Base-by-base conservation (phyloP, 1,139 yeast genomes). In the Blastobotrys malaysiensis region DNA sequence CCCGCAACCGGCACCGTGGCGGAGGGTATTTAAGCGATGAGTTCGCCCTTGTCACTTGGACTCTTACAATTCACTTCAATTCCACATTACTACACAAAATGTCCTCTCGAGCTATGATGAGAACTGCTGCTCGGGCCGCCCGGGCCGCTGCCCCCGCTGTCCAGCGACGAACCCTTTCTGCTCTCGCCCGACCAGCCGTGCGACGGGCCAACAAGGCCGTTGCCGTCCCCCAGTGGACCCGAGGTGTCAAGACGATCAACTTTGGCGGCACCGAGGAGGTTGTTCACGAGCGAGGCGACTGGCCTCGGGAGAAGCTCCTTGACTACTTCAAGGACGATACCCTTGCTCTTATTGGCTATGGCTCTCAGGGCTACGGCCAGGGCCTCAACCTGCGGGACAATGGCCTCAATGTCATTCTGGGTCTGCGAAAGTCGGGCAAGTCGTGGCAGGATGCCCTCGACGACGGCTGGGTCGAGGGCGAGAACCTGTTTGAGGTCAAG, bases 401-500 rank as follows among this genome's bases (percentile, higher is more conserved):
- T 71, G 99, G 99, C 75, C 77, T 93, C 71, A 93, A 93, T 75
- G 99, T 93, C 68, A 88, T 93, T 74, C 81, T 93, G 66, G 99
- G 99, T 83, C 99, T 93, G 69, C 86, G 99, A 79, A 89, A 93
- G 82, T 77, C 88, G 72, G 99, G 99, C 81, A 95, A 97, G 67
- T 93, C 99, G 59, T 93, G 99, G 99, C 90, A 91, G 81, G 96
- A 97, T 67, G 99, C 99, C 71, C 79, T 89, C 69, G 99, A 93
- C 78, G 99, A 93, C 76, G 99, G 99, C 68, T 93, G 99, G 99
- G 97, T 93, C 67, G 97, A 97, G 74, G 99, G 99, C 74, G 89
- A 93, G 82, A 93, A 88, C 84, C 83, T 93, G 76, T 93, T 93
- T 75, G 91, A 86, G 63, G 97, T 93, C 66, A 81, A 82, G 66